Evolutionary conservation across 2,329 filamentous ascomycete species (phyloP).

Genomic region (Diaporthe sp.): DNA sequence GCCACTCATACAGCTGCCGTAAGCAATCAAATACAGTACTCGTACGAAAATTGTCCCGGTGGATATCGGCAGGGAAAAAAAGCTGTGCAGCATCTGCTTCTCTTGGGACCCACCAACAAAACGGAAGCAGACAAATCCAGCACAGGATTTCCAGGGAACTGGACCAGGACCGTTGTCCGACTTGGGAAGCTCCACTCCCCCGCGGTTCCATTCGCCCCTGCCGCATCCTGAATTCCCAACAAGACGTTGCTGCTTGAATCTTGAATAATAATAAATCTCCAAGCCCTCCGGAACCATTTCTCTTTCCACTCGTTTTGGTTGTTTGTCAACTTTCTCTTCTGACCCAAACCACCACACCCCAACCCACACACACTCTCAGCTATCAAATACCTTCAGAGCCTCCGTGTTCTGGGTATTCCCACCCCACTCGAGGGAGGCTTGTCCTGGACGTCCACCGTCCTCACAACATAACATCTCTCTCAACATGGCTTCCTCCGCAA

Average conservation of each 20-base stretch:
- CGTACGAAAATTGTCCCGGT: constrained; percentile 4
- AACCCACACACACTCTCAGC: background rate
- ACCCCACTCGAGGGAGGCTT: constrained; percentile 13
- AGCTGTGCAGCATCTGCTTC: constrained; percentile 27
- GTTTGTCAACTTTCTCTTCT: constrained; percentile 6
- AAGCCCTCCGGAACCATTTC: background rate
- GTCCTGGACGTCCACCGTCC: constrained; percentile 27
- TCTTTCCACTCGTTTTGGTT: background rate
- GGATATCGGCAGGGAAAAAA: constrained; percentile 22
- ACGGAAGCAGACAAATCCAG: constrained; percentile 28
- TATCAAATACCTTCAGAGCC: constrained; percentile 3
- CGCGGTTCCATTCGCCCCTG: constrained; percentile 35
- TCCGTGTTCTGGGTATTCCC: constrained; percentile 5
- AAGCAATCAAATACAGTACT: constrained; percentile 1
- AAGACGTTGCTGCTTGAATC: constrained; percentile 21
- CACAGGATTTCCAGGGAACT: constrained; percentile 28
- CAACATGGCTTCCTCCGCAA: constrained; percentile 54
- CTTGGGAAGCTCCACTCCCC: constrained; percentile 34
- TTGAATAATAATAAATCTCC: constrained; percentile 29
- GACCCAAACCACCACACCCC: background rate
- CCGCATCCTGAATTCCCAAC: constrained; percentile 34
- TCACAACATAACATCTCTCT: background rate
- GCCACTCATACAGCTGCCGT: constrained; percentile 14
- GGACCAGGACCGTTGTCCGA: constrained; percentile 25
- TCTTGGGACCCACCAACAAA: constrained; percentile 31